A percentile compares a stretch with the other conserved stretches of the same genome.
Evolutionary conservation across 257 asterid genomes (phyloP).

Genomic region (Paulownia fortunei): DNA sequence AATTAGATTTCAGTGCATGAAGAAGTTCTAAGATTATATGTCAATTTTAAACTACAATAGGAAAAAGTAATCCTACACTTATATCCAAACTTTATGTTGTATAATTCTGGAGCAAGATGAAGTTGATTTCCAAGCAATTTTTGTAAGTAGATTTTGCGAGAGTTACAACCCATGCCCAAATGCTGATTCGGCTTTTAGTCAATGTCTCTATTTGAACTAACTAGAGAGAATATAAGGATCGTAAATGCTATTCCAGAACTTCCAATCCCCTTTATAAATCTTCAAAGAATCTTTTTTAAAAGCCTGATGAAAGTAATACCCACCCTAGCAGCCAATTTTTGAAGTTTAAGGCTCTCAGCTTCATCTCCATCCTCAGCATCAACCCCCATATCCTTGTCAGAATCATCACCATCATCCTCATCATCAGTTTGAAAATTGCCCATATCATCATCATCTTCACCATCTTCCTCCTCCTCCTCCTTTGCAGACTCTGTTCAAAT

Average conservation of each 20-base stretch:
- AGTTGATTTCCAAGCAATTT: neutral
- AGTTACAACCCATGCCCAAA: neutral
- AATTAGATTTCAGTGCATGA: conserved; percentile 18
- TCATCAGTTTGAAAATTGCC: conserved; percentile 77
- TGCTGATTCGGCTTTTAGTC: neutral
- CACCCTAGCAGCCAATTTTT: conserved; percentile 94
- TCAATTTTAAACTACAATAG: neutral
- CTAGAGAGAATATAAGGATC: neutral
- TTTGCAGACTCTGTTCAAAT: conserved; percentile 69
- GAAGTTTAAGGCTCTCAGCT: conserved; percentile 73
- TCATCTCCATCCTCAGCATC: conserved; percentile 93
- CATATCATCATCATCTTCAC: conserved; percentile 79
- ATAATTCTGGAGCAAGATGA: neutral
- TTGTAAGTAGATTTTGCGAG: neutral
- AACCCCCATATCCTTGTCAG: conserved; percentile 95
- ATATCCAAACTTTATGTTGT: neutral
- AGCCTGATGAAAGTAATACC: conserved; percentile 18
- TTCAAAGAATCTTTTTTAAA: neutral
- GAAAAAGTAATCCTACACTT: neutral
- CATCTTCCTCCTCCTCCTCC: conserved; percentile 77
- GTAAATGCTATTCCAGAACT: conserved; percentile 1
- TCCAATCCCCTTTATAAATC: neutral
- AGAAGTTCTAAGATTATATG: neutral
- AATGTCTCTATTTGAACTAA: neutral
- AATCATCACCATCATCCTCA: conserved; percentile 74